Evolutionary conservation across 2,329 filamentous ascomycete species (phyloP).

Genomic region (Beauveria scarabaeidicola): DNA sequence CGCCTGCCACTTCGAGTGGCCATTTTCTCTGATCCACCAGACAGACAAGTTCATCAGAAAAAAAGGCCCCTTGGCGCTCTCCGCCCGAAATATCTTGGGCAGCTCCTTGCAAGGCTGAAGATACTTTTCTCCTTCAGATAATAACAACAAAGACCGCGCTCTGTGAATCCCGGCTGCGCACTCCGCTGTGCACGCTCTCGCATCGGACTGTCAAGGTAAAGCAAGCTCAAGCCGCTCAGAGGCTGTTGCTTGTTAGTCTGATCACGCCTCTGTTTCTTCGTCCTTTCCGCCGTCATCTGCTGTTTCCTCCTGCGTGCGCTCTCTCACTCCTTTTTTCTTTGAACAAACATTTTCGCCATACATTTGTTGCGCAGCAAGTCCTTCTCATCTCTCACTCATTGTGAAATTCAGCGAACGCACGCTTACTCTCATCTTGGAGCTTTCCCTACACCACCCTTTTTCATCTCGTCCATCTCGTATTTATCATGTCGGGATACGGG

Average conservation of each 20-base stretch:
- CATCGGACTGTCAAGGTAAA: not conserved
- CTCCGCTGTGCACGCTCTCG: not conserved
- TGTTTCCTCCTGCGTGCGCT: not conserved
- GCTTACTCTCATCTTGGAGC: not conserved
- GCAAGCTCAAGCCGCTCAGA: not conserved
- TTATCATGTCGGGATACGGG: constrained; percentile 41
- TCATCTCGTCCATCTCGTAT: not conserved
- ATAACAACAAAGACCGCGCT: not conserved
- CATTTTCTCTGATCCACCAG: not conserved
- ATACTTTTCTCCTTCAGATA: not conserved
- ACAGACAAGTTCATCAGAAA: not conserved
- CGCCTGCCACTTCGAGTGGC: not conserved
- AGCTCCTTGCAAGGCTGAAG: not conserved
- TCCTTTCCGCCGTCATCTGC: not conserved
- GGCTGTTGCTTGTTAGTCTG: not conserved
- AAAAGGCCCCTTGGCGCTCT: not conserved
- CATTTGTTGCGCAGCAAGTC: not conserved
- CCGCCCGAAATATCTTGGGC: not conserved
- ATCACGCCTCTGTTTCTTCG: not conserved
- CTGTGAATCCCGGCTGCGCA: not conserved
- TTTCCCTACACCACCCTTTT: not conserved
- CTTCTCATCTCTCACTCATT: not conserved
- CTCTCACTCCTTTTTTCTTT: not conserved
- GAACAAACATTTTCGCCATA: not conserved
- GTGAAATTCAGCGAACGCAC: not conserved